phyloP scores from a whole-genome alignment of 2,329 filamentous ascomycete species.

The Cytospora schulzeri region DNA sequence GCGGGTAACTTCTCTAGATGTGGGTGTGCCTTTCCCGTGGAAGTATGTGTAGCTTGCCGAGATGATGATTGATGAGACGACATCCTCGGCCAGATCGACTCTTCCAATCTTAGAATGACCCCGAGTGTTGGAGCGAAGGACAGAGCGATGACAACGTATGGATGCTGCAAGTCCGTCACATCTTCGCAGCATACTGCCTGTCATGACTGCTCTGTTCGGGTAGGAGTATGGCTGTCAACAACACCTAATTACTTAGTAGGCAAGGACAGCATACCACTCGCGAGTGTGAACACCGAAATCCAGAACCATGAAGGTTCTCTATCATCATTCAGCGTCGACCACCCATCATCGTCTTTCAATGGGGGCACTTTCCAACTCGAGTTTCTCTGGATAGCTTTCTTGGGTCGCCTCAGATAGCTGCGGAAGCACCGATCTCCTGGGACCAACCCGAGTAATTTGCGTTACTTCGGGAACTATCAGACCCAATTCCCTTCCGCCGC shows the following conservation, averaged over 20 bases:
- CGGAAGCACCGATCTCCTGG: neutral
- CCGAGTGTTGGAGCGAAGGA: neutral
- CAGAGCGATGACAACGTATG: neutral
- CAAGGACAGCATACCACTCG: neutral
- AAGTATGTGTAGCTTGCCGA: neutral
- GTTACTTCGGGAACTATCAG: neutral
- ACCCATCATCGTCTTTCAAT: neutral
- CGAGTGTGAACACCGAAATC: neutral
- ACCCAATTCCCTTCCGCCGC: neutral
- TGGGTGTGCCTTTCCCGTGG: too few species aligned
- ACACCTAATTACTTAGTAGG: neutral
- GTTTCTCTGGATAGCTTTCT: neutral
- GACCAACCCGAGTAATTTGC: neutral
- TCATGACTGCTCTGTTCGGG: neutral
- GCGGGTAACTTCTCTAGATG: too few species aligned
- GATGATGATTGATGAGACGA: neutral
- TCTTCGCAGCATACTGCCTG: too few species aligned
- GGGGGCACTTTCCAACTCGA: neutral
- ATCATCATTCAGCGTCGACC: neutral
- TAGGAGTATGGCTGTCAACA: neutral
- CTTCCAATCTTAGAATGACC: too few species aligned
- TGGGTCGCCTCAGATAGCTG: too few species aligned
- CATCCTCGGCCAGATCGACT: too few species aligned
- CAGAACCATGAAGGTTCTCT: neutral
- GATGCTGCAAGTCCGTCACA: neutral